Conservation (phyloP, 495 filamentous ascomycete species). For the Evernia prunastri region DNA sequence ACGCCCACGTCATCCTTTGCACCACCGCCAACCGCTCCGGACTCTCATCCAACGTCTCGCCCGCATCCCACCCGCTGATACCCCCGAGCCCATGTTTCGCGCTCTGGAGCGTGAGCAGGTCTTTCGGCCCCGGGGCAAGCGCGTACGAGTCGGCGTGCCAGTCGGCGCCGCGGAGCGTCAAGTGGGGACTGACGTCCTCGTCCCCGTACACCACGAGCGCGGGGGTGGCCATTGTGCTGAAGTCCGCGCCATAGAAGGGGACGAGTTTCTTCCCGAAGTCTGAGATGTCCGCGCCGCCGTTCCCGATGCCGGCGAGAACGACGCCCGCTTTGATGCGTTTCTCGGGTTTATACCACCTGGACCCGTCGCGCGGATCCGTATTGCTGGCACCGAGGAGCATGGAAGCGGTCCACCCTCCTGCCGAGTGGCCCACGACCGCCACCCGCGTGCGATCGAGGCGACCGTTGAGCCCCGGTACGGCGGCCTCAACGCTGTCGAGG, state of each 20-base stretch:
- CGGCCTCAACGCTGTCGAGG: background rate
- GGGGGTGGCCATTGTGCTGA: background rate
- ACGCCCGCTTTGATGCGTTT: background rate
- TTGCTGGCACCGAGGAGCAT: background rate
- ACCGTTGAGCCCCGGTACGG: background rate
- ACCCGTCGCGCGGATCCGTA: background rate
- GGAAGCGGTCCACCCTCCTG: background rate
- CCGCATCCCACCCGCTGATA: background rate
- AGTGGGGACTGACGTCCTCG: background rate
- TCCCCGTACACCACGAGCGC: background rate
- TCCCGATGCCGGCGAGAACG: background rate
- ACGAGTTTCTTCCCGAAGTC: background rate
- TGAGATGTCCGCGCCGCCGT: background rate
- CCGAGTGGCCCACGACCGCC: background rate
- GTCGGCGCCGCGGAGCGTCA: background rate
- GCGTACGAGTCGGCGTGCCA: background rate
- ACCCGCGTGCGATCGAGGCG: background rate
- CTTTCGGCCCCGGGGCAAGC: background rate
- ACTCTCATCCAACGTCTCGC: background rate
- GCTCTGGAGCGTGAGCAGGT: background rate
- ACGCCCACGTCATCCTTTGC: constrained; percentile 1
- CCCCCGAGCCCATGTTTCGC: background rate
- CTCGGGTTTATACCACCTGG: too few species aligned
- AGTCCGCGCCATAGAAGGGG: background rate
- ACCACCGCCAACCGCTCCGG: background rate